Conservation (phyloP, 257 asterid genomes). For the Penstemon davidsonii region DNA sequence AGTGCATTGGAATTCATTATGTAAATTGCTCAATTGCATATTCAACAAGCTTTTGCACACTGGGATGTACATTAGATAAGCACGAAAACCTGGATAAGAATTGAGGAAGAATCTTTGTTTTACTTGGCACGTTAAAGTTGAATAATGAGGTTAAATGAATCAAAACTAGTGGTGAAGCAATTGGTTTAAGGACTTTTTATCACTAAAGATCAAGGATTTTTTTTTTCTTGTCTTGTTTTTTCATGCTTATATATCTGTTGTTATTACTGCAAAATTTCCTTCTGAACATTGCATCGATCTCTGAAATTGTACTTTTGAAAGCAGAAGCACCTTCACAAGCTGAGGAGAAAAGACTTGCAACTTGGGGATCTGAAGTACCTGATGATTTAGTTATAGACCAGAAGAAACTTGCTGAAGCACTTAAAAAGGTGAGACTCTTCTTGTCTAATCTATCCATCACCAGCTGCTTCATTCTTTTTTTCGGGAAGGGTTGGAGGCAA, state of each 20-base stretch:
- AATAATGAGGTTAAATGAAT: not conserved
- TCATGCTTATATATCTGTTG: not conserved
- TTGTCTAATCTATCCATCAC: not conserved
- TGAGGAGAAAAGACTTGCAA: slow-evolving; percentile 71
- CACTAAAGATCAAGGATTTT: not conserved
- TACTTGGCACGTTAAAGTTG: not conserved
- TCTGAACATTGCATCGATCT: slow-evolving; percentile 15
- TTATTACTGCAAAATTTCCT: slow-evolving; percentile 4
- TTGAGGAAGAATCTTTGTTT: not conserved
- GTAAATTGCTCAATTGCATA: not conserved
- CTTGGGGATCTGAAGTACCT: slow-evolving; percentile 94
- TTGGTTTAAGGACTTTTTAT: not conserved
- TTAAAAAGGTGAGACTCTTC: slow-evolving; percentile 56
- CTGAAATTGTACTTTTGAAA: slow-evolving; percentile 19
- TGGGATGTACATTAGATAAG: not conserved
- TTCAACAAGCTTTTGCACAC: not conserved
- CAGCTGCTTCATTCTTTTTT: too few species aligned
- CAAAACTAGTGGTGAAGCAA: not conserved
- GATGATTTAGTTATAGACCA: slow-evolving; percentile 79
- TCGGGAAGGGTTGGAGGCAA: too few species aligned
- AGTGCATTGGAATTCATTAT: too few species aligned
- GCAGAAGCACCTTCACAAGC: slow-evolving; percentile 51
- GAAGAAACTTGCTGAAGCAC: slow-evolving; percentile 64
- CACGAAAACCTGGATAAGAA: not conserved
- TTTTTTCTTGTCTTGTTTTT: not conserved